phyloP scores from a whole-genome alignment of 139 green algal genomes.

The Marvania coccoides region DNA sequence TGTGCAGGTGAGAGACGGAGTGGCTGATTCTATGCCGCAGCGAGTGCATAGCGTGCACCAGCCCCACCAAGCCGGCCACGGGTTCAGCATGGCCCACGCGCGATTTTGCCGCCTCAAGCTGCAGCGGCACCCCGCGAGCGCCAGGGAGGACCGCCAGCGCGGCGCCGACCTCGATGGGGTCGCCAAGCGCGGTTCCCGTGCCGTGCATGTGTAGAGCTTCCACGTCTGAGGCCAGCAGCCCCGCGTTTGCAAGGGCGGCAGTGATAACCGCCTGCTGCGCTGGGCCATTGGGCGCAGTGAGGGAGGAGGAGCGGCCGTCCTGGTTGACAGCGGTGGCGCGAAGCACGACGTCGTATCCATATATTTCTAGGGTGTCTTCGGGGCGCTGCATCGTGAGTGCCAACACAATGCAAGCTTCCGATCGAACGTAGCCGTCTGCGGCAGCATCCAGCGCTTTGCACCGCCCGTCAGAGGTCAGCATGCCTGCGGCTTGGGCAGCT shows the following conservation, averaged over 20 bases:
- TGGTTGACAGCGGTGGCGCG: slow-evolving; percentile 24
- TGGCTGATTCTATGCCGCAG: background rate
- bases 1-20: slow-evolving; percentile 24
- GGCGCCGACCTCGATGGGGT: slow-evolving; percentile 55
- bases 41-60: slow-evolving; percentile 18
- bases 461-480: slow-evolving; percentile 55
- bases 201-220: slow-evolving; percentile 56
- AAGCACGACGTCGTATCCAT: background rate
- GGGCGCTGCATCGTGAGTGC: slow-evolving; percentile 66
- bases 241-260: slow-evolving; percentile 20
- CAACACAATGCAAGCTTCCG: slow-evolving; percentile 50
- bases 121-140: slow-evolving; percentile 9
- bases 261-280: slow-evolving; percentile 65
- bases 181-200: slow-evolving; percentile 57
- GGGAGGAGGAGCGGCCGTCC: slow-evolving; percentile 60
- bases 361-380: slow-evolving; percentile 32
- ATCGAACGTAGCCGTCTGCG: slow-evolving; percentile 75
- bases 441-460: slow-evolving; percentile 61
- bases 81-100: slow-evolving; percentile 65
- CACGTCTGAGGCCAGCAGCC: background rate
- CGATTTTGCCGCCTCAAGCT: slow-evolving; percentile 57
- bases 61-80: slow-evolving; percentile 32
- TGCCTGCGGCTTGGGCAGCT: slow-evolving; percentile 28
- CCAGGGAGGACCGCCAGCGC: slow-evolving; percentile 22
- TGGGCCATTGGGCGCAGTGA: slow-evolving; percentile 77